phyloP scores from a whole-genome alignment of 2,329 filamentous ascomycete genomes.

The Iodosphaeria phyllophila region DNA sequence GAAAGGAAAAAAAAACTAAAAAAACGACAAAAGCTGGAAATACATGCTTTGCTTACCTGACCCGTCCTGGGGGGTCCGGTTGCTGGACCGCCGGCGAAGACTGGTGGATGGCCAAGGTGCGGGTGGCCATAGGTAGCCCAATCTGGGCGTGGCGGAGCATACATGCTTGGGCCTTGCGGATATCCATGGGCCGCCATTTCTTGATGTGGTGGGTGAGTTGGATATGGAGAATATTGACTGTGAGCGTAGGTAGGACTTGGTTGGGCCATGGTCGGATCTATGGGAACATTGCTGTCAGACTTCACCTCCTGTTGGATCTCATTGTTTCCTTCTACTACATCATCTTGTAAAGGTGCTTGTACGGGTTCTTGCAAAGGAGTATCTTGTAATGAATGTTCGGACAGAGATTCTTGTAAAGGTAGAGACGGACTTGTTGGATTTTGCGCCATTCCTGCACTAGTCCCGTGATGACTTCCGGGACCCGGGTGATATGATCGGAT shows the following conservation, averaged over 20 bases:
- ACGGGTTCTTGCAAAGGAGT: too few relatives aligned
- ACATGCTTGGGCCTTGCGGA: conserved; percentile 42
- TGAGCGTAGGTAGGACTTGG: conserved; percentile 84
- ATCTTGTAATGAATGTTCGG: too few relatives aligned
- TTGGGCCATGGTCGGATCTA: conserved; percentile 95
- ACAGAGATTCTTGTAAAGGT: conserved; percentile 64
- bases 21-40: conserved; percentile 41
- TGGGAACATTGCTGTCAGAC: conserved; percentile 93
- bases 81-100: conserved; percentile 36
- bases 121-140: conserved; percentile 49
- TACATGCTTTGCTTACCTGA: too few relatives aligned
- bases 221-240: conserved; percentile 72
- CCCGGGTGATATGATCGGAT: conserved; percentile 68
- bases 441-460: conserved; percentile 87
- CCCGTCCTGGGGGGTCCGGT: conserved; percentile 33
- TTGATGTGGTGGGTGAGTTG: conserved; percentile 44
- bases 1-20: conserved; percentile 3
- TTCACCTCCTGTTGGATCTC: conserved; percentile 63
- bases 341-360: too few relatives aligned
- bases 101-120: conserved; percentile 29
- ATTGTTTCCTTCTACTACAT: conserved; percentile 63
- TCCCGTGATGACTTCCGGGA: conserved; percentile 53
- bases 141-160: conserved; percentile 53
- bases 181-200: conserved; percentile 77
- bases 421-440: conserved; percentile 91